Percentiles rank a stretch among this genome's conserved stretches.
phyloP scores from a whole-genome alignment of 2,329 filamentous ascomycete species.

The Fusarium lyarnte region DNA sequence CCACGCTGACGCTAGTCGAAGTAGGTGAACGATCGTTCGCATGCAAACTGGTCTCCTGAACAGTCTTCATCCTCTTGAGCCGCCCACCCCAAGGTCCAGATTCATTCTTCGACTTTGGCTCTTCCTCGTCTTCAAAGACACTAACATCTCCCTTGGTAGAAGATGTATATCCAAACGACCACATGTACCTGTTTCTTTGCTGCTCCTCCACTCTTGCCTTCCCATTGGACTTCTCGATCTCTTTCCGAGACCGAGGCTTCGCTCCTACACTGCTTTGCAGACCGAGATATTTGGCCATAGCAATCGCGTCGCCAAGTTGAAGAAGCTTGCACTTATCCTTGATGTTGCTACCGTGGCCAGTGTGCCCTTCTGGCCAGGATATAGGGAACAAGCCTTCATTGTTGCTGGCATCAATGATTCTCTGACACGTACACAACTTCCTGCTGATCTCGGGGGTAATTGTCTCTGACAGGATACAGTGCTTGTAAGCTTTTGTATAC shows the following conservation, averaged over 20 bases:
- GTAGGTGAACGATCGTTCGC: slow-evolving; percentile 14
- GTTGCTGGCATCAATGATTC: background rate
- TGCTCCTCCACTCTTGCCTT: background rate
- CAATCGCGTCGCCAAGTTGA: slow-evolving; percentile 19
- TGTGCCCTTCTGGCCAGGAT: slow-evolving; percentile 1
- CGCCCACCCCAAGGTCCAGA: background rate
- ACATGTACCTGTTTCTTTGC: background rate
- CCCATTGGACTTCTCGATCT: background rate
- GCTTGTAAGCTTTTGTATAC: slow-evolving; percentile 33
- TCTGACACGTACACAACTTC: slow-evolving; percentile 27
- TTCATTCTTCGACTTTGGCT: background rate
- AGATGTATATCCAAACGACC: background rate
- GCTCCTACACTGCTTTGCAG: slow-evolving; percentile 25
- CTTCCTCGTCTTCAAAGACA: slow-evolving; percentile 13
- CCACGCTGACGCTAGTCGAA: slow-evolving; percentile 18
- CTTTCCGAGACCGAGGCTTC: slow-evolving; percentile 6
- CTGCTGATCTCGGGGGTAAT: slow-evolving; percentile 30
- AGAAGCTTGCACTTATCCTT: slow-evolving; percentile 15
- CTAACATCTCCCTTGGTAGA: background rate
- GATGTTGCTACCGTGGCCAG: background rate
- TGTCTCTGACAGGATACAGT: slow-evolving; percentile 22
- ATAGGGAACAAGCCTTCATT: slow-evolving; percentile 18
- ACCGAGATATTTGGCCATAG: slow-evolving; percentile 29
- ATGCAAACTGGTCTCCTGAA: slow-evolving; percentile 5
- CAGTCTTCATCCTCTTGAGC: slow-evolving; percentile 16